A percentile compares a stretch with the other conserved stretches of the same genome.
Evolutionary conservation across 176 grass and related monocot genomes (phyloP).

Genomic region (Aegilops speltoides): DNA sequence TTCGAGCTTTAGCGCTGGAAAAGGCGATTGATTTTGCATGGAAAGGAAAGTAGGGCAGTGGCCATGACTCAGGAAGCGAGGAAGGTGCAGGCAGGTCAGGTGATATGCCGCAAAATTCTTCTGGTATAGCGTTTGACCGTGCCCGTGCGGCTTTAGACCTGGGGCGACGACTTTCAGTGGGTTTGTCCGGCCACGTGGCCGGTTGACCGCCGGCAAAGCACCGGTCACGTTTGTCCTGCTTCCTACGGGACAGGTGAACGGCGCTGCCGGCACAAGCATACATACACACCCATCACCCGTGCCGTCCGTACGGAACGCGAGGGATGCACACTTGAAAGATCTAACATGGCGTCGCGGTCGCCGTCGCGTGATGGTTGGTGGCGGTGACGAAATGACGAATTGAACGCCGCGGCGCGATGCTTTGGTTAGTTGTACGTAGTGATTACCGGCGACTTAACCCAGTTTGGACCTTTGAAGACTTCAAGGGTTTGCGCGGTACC

Average conservation of each 20-base stretch:
- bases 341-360: too few species aligned
- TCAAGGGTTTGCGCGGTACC: too few species aligned
- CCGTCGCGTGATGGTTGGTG: too few species aligned
- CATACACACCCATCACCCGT: background rate
- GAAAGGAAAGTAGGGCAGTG: background rate
- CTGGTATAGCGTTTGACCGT: background rate
- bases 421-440: too few species aligned
- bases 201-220: background rate
- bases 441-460: too few species aligned
- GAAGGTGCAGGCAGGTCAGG: background rate
- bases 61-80: background rate
- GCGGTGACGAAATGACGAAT: too few species aligned
- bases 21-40: background rate
- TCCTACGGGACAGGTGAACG: too few species aligned
- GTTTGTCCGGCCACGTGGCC: background rate
- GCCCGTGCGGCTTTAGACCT: background rate
- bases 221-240: background rate
- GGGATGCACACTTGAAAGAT: too few species aligned
- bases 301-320: background rate
- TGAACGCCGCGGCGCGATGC: too few species aligned
- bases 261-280: background rate
- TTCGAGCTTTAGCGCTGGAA: background rate
- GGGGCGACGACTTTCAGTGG: background rate
- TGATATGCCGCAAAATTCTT: background rate
- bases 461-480: too few species aligned